phyloP scores from a whole-genome alignment of 345 rosid species.

The Aurinia saxatilis region DNA sequence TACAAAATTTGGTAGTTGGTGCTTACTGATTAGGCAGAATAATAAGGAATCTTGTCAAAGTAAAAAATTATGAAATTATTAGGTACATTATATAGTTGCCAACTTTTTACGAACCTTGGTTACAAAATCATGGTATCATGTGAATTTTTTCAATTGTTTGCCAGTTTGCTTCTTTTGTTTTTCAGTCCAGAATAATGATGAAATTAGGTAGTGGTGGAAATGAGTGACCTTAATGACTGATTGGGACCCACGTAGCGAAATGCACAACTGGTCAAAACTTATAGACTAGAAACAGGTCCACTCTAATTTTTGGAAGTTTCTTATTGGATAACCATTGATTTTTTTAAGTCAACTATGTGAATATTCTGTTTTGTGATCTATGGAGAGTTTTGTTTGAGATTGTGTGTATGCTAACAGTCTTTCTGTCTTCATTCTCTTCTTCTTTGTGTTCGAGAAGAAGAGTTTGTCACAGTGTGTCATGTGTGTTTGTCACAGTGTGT shows the following conservation, averaged over 20 bases:
- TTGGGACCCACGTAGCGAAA: slow-evolving; percentile 3
- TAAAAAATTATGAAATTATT: neutral
- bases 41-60: too few species aligned
- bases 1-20: too few species aligned
- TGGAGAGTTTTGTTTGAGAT: neutral
- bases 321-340: slow-evolving; percentile 11
- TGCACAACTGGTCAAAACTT: slow-evolving; percentile 12
- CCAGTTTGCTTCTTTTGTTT: neutral
- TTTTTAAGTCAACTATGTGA: slow-evolving; percentile 15
- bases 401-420: slow-evolving; percentile 3
- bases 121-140: neutral
- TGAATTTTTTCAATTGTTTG: neutral
- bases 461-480: neutral
- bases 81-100: neutral
- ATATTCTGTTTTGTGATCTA: neutral
- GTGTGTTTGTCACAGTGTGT: too few species aligned
- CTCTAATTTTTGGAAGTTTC: slow-evolving; percentile 7
- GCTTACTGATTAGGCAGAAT: too few species aligned
- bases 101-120: neutral
- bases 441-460: neutral
- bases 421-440: neutral
- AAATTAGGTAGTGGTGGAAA: neutral
- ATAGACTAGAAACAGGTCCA: slow-evolving; percentile 8
- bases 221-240: slow-evolving; percentile 5
- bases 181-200: neutral